Evolutionary conservation across 306 rosid species (phyloP), one percentile per base, ranked within the genome.

Genomic region (Begonia peltatifolia): DNA sequence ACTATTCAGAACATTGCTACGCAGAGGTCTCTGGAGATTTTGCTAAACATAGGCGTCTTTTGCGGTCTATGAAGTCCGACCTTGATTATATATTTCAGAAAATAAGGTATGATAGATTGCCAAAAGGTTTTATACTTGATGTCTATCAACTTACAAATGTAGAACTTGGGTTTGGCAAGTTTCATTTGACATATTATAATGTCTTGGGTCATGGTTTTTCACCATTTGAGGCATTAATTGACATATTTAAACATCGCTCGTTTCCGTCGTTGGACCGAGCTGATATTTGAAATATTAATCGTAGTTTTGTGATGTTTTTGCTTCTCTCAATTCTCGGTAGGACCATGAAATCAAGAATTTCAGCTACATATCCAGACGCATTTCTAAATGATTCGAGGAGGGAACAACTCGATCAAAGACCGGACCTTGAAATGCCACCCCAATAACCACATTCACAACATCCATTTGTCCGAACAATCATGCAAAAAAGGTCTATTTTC

Each of bases 11-110:
- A 61, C 51, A 86, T 52, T 80, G 94, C 63, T 86, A 54, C 46
- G 54, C 80, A n/a, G 82, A 79, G 63, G 76, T 79, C 70, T 76
- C 88, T 46, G 94, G 80, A 49, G 95, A 90, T 51, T 65, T 83
- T 46, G 53, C 77, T 0, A 73, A 68, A 60, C 76, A 86, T 64
- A 78, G 95, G 9, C 82, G 92, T 36, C 48, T 71, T 0, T 64
- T 90, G 42, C 77, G 70, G 61, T 86, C 94, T 36, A 76, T 86
- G 75, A 90, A 90, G 61, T 67, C 92, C 42, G 99, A 90, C 57
- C 94, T 90, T 15, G 95, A 90, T 67, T 83, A 80, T 65, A 76
- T 90, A 47, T 90, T 85, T 73, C 95, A 63, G 58, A 90, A 90
- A 78, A 66, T 90, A 52, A 80, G 99, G 99, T 90, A 61, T 54